Evolutionary conservation across 352 stramenopile genomes (phyloP).

Genomic region (Albugo candida): DNA sequence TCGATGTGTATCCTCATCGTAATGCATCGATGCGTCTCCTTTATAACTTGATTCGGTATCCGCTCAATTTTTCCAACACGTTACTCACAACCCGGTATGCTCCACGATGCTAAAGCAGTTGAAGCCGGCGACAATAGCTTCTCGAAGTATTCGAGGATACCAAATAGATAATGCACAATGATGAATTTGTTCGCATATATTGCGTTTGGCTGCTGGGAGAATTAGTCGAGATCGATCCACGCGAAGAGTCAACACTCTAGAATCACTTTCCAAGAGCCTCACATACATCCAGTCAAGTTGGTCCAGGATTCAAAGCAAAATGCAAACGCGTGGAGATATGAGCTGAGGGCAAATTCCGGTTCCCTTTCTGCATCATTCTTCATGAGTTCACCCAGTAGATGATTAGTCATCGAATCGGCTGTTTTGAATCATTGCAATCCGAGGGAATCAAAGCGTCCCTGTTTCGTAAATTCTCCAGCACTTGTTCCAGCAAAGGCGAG

Average conservation of each 20-base stretch:
- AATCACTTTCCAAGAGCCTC: conserved; percentile 21
- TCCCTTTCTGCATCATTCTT: conserved; percentile 19
- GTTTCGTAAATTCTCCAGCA: too few relatives aligned
- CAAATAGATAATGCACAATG: too few relatives aligned
- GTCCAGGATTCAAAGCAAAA: conserved; percentile 25
- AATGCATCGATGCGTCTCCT: too few relatives aligned
- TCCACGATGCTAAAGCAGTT: neutral
- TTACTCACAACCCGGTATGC: too few relatives aligned
- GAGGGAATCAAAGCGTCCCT: too few relatives aligned
- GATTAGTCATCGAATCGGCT: neutral
- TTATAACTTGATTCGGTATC: too few relatives aligned
- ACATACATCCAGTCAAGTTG: conserved; percentile 18
- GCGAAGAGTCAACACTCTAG: conserved; percentile 7
- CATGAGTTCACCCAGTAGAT: conserved; percentile 20
- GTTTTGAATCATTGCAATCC: too few relatives aligned
- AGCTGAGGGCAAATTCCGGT: conserved; percentile 32
- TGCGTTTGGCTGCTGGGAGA: conserved; percentile 49
- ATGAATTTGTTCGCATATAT: conserved; percentile 17
- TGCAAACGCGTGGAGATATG: conserved; percentile 36
- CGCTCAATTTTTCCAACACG: too few relatives aligned
- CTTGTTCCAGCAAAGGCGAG: too few relatives aligned
- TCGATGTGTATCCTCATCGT: too few relatives aligned
- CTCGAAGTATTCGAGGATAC: conserved; percentile 5
- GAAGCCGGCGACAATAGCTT: conserved; percentile 54
- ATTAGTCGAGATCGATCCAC: conserved; percentile 37